Conservation (phyloP, 2,329 filamentous ascomycete genomes). For the Penicillium sclerotiorum region DNA sequence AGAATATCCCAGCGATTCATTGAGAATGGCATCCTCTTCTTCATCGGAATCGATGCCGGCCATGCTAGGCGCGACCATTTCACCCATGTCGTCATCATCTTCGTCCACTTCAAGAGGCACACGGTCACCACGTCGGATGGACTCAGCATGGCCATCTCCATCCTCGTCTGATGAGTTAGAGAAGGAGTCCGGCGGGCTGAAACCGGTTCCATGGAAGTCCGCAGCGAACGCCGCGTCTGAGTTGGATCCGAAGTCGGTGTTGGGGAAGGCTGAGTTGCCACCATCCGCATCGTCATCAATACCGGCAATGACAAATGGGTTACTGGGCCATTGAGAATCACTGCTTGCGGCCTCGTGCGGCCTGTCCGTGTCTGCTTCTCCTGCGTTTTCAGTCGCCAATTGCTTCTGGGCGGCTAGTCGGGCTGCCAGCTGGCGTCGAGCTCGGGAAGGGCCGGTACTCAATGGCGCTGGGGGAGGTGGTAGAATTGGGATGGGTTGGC, state of each 20-base stretch:
- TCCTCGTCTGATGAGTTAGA: conserved; percentile 48
- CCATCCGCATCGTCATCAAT: conserved; percentile 37
- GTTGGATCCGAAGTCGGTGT: conserved; percentile 33
- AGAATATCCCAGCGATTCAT: conserved; percentile 70
- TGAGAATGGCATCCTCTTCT: conserved; percentile 56
- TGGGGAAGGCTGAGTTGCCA: conserved; percentile 33
- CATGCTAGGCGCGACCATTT: conserved; percentile 47
- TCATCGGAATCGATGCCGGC: conserved; percentile 56
- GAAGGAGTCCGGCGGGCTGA: conserved; percentile 43
- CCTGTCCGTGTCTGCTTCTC: conserved; percentile 32
- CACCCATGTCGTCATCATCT: conserved; percentile 54
- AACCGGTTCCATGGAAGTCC: conserved; percentile 41
- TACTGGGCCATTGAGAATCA: conserved; percentile 37
- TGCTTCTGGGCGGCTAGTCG: conserved; percentile 77
- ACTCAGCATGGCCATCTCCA: conserved; percentile 40
- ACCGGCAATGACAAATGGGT: conserved; percentile 43
- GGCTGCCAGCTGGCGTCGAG: conserved; percentile 85
- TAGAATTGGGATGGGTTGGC: conserved; percentile 48
- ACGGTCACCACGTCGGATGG: conserved; percentile 45
- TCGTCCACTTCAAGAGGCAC: conserved; percentile 63
- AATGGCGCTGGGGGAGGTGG: conserved; percentile 71
- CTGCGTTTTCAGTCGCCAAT: conserved; percentile 52
- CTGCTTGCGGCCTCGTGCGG: conserved; percentile 24
- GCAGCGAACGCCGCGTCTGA: conserved; percentile 34
- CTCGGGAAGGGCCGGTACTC: conserved; percentile 83